These are phyloP conservation scores for Trichophaea hybrida DNA, from an alignment of 2,329 filamentous ascomycete species.

Conservation along the genomic window DNA sequence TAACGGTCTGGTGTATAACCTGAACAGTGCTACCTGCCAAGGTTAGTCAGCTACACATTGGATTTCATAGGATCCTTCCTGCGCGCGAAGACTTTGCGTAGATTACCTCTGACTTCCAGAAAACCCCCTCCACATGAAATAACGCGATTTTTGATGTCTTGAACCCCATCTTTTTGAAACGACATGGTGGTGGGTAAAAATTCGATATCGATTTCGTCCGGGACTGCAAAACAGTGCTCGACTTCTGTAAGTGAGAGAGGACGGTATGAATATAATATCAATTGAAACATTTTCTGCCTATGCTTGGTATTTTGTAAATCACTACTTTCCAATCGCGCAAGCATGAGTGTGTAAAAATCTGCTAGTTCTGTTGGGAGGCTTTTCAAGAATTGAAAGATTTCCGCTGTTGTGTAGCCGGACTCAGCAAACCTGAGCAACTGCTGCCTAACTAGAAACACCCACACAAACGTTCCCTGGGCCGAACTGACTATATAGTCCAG, in stretches of 20 bases:
- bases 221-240: background rate
- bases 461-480: too few species aligned
- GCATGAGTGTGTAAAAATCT: too few species aligned
- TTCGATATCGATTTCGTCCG: background rate
- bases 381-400: too few species aligned
- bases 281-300: background rate
- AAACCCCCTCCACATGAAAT: background rate
- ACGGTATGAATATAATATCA: background rate
- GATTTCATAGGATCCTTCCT: too few species aligned
- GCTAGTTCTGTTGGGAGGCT: too few species aligned
- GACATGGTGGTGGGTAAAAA: background rate
- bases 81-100: background rate
- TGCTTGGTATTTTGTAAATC: background rate
- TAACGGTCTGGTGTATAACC: slow-evolving; percentile 3
- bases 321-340: too few species aligned
- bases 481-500: too few species aligned
- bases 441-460: too few species aligned
- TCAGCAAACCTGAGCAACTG: too few species aligned
- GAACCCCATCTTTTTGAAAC: background rate
- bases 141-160: background rate
- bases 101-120: background rate
- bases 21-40: background rate
- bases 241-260: background rate
- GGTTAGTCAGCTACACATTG: too few species aligned
- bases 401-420: too few species aligned